Percentiles rank a stretch among this genome's conserved stretches.
phyloP scores from a whole-genome alignment of 2,329 filamentous ascomycete genomes.

The Colletotrichum chrysophilum region DNA sequence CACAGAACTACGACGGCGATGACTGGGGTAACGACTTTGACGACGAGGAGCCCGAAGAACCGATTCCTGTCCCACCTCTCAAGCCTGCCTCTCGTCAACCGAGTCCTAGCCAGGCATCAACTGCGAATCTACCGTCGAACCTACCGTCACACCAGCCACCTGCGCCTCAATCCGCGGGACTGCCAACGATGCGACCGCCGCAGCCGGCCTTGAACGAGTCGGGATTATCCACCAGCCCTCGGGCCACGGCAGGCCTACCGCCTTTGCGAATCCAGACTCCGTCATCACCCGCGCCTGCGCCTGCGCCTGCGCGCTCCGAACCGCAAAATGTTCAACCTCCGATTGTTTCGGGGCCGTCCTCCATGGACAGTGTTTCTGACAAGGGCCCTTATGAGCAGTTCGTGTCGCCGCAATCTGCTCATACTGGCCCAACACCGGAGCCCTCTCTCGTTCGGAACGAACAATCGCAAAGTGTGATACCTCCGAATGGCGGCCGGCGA shows the following conservation, averaged over 20 bases:
- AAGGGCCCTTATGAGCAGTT: conserved; percentile 23
- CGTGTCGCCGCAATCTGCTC: conserved; percentile 23
- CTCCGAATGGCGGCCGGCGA: conserved; percentile 1
- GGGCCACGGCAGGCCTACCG: conserved; percentile 31
- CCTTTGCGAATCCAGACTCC: conserved; percentile 35
- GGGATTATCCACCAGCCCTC: conserved; percentile 23
- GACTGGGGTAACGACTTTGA: conserved; percentile 81
- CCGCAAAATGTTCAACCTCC: conserved; percentile 8
- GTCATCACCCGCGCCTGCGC: conserved; percentile 5
- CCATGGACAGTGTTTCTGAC: conserved; percentile 12
- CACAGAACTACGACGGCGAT: conserved; percentile 87
- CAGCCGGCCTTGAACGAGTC: conserved; percentile 1
- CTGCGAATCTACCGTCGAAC: conserved; percentile 21
- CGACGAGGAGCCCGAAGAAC: conserved; percentile 53
- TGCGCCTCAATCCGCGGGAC: conserved; percentile 24
- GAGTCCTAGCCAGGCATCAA: conserved; percentile 42
- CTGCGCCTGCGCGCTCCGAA: not conserved
- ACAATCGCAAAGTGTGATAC: not conserved
- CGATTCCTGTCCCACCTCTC: conserved; percentile 38
- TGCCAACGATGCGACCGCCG: conserved; percentile 28
- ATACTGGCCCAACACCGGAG: conserved; percentile 2
- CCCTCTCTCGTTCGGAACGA: conserved; percentile 7
- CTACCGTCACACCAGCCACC: conserved; percentile 24
- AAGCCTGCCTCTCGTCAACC: conserved; percentile 3
- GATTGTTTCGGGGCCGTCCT: not conserved